These are phyloP conservation scores for Agastache rugosa DNA, from an alignment of 257 asterid species.

Conservation along the genomic window DNA sequence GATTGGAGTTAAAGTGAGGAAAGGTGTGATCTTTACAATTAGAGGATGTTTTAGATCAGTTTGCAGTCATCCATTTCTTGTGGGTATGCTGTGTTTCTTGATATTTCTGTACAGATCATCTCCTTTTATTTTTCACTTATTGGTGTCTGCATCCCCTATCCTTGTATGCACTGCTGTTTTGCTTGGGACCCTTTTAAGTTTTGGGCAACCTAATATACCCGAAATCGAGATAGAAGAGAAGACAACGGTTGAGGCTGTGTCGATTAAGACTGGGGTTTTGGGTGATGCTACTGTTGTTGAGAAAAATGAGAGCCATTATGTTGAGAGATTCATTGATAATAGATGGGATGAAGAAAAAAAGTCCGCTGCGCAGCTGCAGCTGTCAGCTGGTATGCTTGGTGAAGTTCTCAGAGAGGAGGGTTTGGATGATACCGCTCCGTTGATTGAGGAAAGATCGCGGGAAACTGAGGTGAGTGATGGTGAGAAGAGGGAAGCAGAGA, in stretches of 20 bases:
- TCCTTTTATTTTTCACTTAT: slow-evolving; percentile 73
- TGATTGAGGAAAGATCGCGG: slow-evolving; percentile 46
- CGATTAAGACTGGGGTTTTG: slow-evolving; percentile 47
- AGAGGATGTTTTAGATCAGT: slow-evolving; percentile 59
- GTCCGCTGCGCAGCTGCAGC: slow-evolving; percentile 32
- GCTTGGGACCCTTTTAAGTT: slow-evolving; percentile 87
- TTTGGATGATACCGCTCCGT: slow-evolving; percentile 47
- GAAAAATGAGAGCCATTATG: slow-evolving; percentile 52
- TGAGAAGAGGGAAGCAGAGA: slow-evolving; percentile 38
- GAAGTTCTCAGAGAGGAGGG: slow-evolving; percentile 39
- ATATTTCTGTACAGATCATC: slow-evolving; percentile 65
- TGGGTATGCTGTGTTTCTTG: slow-evolving; percentile 71
- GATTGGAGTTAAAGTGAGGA: slow-evolving; percentile 63
- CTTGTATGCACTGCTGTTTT: slow-evolving; percentile 86
- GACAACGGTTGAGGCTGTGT: slow-evolving; percentile 45
- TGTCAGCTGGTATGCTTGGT: slow-evolving; percentile 34
- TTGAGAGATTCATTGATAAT: slow-evolving; percentile 52
- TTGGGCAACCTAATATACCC: slow-evolving; percentile 79
- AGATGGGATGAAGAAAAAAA: slow-evolving; percentile 37
- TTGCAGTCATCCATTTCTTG: slow-evolving; percentile 77
- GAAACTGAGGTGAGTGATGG: slow-evolving; percentile 45
- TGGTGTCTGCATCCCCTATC: slow-evolving; percentile 82
- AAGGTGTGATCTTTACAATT: slow-evolving; percentile 54
- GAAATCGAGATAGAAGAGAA: slow-evolving; percentile 72
- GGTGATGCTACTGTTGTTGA: slow-evolving; percentile 49